These are phyloP conservation scores for Ceriops decandra DNA, from an alignment of 345 rosid genomes.

Conservation along the genomic window DNA sequence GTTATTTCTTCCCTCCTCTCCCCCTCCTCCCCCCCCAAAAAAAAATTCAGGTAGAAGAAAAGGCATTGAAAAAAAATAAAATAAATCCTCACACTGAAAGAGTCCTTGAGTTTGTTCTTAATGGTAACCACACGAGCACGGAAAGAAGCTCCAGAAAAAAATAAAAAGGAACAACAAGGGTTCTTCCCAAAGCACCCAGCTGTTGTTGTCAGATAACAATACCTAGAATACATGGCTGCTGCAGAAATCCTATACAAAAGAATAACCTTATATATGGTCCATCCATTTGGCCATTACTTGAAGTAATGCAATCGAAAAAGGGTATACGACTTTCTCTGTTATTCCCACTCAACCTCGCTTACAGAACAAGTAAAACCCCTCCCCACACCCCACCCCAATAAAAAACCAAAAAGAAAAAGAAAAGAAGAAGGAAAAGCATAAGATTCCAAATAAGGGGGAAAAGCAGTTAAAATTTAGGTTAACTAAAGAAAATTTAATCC, in stretches of 20 bases:
- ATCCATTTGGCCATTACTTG: slow-evolving; percentile 26
- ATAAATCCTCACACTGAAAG: slow-evolving; percentile 34
- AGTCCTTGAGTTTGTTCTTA: slow-evolving; percentile 33
- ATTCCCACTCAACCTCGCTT: slow-evolving; percentile 35
- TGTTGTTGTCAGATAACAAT: slow-evolving; percentile 23
- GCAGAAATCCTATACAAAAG: slow-evolving; percentile 17
- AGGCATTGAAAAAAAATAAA: background rate
- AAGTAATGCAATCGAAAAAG: slow-evolving; percentile 43
- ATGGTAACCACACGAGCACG: slow-evolving; percentile 16
- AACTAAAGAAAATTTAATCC: background rate
- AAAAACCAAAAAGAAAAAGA: slow-evolving; percentile 24
- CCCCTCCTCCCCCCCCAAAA: background rate
- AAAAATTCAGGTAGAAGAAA: background rate
- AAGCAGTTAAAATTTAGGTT: too few species aligned
- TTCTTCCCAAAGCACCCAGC: slow-evolving; percentile 33
- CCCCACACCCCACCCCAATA: too few species aligned
- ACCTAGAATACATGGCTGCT: slow-evolving; percentile 30
- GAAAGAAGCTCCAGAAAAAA: slow-evolving; percentile 35
- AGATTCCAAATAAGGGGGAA: background rate
- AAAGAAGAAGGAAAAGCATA: background rate
- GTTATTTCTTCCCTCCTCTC: too few species aligned
- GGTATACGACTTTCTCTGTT: slow-evolving; percentile 13
- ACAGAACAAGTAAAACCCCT: slow-evolving; percentile 38
- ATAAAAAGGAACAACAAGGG: slow-evolving; percentile 30
- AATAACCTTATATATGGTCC: slow-evolving; percentile 5